Evolutionary conservation across 768 basidiomycete species (phyloP).

Genomic region (Asterophora lycoperdoides): DNA sequence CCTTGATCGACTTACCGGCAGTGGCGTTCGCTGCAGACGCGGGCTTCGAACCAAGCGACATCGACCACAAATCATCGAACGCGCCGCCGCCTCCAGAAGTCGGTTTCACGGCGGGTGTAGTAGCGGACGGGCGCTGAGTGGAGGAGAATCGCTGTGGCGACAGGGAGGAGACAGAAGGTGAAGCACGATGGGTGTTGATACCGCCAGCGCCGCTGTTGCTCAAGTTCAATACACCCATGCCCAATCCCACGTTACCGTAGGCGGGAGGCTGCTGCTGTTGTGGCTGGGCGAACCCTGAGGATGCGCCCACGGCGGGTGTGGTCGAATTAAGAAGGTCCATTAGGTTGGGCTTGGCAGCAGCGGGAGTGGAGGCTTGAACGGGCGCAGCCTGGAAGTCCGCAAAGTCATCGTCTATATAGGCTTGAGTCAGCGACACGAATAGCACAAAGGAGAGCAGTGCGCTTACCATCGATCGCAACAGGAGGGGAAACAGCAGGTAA

Average conservation of each 20-base stretch:
- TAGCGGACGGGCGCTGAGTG: conserved; percentile 31
- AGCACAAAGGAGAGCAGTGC: conserved; percentile 9
- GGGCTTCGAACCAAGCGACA: conserved; percentile 63
- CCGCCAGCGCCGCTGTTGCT: conserved; percentile 1
- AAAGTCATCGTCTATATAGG: conserved; percentile 72
- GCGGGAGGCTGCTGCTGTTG: conserved; percentile 27
- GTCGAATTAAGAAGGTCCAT: conserved; percentile 44
- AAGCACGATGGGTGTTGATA: conserved; percentile 30
- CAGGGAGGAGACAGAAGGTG: conserved; percentile 32
- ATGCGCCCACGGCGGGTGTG: conserved; percentile 27
- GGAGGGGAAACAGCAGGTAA: conserved; percentile 41
- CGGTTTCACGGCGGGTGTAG: conserved; percentile 27
- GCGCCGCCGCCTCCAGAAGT: conserved; percentile 40
- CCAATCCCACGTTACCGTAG: conserved; percentile 22
- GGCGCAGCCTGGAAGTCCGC: conserved; percentile 82
- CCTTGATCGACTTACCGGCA: conserved; percentile 75
- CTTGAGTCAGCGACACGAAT: neutral
- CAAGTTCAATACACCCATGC: conserved; percentile 1
- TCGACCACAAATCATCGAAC: conserved; percentile 88
- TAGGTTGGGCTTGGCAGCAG: conserved; percentile 37
- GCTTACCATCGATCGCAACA: conserved; percentile 41
- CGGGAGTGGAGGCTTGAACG: conserved; percentile 23
- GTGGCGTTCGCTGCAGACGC: conserved; percentile 20
- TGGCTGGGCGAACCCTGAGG: conserved; percentile 24
- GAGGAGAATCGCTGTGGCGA: conserved; percentile 25